Base-by-base conservation (phyloP, 164 flowering plant species). In the Vitis rotundifolia region DNA sequence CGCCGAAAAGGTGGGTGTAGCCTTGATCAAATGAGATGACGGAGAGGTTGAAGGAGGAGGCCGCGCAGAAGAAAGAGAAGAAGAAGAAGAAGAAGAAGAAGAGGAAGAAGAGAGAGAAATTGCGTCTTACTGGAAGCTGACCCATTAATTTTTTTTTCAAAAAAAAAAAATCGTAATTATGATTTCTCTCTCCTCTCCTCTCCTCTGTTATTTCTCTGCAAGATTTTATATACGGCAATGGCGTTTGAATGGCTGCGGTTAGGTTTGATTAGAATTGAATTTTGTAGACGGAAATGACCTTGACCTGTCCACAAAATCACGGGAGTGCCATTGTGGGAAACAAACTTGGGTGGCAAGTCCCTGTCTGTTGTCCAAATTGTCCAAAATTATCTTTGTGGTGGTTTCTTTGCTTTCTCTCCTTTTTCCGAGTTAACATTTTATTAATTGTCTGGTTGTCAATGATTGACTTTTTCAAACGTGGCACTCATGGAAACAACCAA, bases 1-100 rank as follows among this genome's bases (percentile, higher is more conserved):
- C 90, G 56, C 93, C 91, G 63, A 90, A 92, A 49, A 92, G 90
- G 67, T 86, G 91, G 11, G 79, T n/a, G 77, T 78, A 87, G 9
- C 85, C 89, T 19, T 87, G 82, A 9, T 81, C 81, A 71, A 87
- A 92, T 2, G 81, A 44, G 56, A 85, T 68, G 66, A 88, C 68
- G 31, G 88, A 18, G 75, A 85, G 64, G 66, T 87, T 76, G 75
- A 80, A 79, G 48, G 75, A 77, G 0, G 75, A 51, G 48, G 75
- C 22, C 52, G 68, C 52, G 75, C n/a, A 37, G 63, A 63, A 54
- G 75, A 51, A 49, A 68, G 61, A 73, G 59, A 55, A 61, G 59
- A 13, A 66, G 59, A 44, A 29, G 57, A 66, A 22, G 65, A 63
- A 8, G 22, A 63, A 2, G 49, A 72, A 49, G 61, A 63, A 61